These are phyloP conservation scores for Drechslerella coelobrocha DNA, from an alignment of 2,329 filamentous ascomycete species.

Conservation along the genomic window DNA sequence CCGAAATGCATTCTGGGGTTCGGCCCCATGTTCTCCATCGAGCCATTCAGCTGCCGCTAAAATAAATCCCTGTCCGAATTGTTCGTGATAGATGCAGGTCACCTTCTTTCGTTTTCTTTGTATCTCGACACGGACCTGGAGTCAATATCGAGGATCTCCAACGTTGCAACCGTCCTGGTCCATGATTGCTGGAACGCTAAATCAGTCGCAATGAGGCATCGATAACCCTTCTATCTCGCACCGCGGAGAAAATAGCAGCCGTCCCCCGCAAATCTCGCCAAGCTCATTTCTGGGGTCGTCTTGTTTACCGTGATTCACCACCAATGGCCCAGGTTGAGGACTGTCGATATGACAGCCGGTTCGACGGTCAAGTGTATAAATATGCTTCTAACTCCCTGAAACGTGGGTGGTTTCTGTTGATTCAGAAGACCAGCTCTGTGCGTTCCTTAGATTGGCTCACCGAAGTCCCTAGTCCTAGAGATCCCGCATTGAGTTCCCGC, in stretches of 20 bases:
- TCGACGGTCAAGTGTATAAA: slow-evolving; percentile 27
- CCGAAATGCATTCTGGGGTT: slow-evolving; percentile 48
- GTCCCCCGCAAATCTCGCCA: slow-evolving; percentile 45
- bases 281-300: slow-evolving; percentile 17
- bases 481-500: neutral
- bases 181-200: slow-evolving; percentile 38
- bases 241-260: slow-evolving; percentile 47
- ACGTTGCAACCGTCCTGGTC: slow-evolving; percentile 4
- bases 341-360: neutral
- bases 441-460: slow-evolving; percentile 19
- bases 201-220: neutral
- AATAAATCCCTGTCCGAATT: slow-evolving; percentile 9
- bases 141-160: slow-evolving; percentile 3
- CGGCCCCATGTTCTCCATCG: slow-evolving; percentile 21
- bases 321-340: neutral
- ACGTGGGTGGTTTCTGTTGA: slow-evolving; percentile 26
- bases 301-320: neutral
- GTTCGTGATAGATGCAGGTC: neutral
- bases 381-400: slow-evolving; percentile 27
- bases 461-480: neutral
- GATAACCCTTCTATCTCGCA: slow-evolving; percentile 1
- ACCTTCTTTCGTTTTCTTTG: neutral
- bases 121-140: neutral
- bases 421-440: slow-evolving; percentile 33
- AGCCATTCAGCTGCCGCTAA: slow-evolving; percentile 1